Evolutionary conservation across 2,329 filamentous ascomycete genomes (phyloP).

Genomic region (Hypoxylon sp.): DNA sequence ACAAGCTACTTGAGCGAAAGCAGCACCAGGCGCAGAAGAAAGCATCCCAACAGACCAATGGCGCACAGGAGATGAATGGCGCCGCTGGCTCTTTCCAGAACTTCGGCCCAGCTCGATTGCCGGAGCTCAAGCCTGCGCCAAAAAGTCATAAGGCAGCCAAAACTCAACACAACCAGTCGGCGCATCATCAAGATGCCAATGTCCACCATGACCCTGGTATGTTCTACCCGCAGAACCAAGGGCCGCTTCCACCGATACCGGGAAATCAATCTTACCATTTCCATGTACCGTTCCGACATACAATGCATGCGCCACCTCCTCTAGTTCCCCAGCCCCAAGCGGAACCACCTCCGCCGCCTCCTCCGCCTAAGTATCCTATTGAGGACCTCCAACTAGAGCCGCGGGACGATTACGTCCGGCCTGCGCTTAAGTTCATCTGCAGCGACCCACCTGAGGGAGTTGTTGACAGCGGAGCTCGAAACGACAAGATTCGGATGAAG

Average conservation of each 20-base stretch:
- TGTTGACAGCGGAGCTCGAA: slow-evolving; percentile 62
- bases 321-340: slow-evolving; percentile 57
- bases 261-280: slow-evolving; percentile 65
- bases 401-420: slow-evolving; percentile 76
- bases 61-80: slow-evolving; percentile 60
- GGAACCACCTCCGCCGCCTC: slow-evolving; percentile 77
- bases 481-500: slow-evolving; percentile 80
- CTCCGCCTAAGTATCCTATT: slow-evolving; percentile 92
- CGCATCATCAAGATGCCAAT: slow-evolving; percentile 57
- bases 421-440: slow-evolving; percentile 83
- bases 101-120: slow-evolving; percentile 70
- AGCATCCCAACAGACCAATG: slow-evolving; percentile 59
- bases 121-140: slow-evolving; percentile 79
- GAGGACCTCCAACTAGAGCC: slow-evolving; percentile 90
- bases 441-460: slow-evolving; percentile 70
- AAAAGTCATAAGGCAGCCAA: slow-evolving; percentile 77
- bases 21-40: slow-evolving; percentile 77
- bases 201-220: slow-evolving; percentile 58
- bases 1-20: slow-evolving; percentile 82
- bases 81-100: slow-evolving; percentile 52
- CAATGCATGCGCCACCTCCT: slow-evolving; percentile 63
- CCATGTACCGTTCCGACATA: slow-evolving; percentile 60
- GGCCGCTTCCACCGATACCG: slow-evolving; percentile 58
- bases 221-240: slow-evolving; percentile 56
- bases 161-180: slow-evolving; percentile 59